Evolutionary conservation across 2,329 filamentous ascomycete species (phyloP).

Genomic region (Erysiphe neolycopersici): DNA sequence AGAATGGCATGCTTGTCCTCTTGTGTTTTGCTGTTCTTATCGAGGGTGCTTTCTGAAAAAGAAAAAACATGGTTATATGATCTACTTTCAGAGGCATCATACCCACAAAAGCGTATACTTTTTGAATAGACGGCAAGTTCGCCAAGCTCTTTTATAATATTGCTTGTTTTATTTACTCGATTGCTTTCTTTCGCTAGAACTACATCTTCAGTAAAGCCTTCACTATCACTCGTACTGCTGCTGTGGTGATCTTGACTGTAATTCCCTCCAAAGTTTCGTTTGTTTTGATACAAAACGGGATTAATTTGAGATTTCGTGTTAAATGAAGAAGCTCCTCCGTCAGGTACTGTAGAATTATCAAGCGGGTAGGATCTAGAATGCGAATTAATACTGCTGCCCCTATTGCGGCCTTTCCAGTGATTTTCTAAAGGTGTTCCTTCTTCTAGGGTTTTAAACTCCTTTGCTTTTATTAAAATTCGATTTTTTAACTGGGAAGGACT

Average conservation of each 20-base stretch:
- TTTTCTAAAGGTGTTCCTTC: slow-evolving; percentile 18
- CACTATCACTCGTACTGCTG: slow-evolving; percentile 54
- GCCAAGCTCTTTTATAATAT: slow-evolving; percentile 61
- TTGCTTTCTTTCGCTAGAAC: slow-evolving; percentile 26
- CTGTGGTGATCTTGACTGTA: slow-evolving; percentile 22
- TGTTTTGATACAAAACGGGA: slow-evolving; percentile 4
- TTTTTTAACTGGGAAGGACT: slow-evolving; percentile 65
- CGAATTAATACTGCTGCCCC: slow-evolving; percentile 51
- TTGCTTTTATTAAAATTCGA: slow-evolving; percentile 82
- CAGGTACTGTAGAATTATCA: slow-evolving; percentile 27
- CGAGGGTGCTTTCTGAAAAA: slow-evolving; percentile 72
- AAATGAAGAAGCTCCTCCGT: slow-evolving; percentile 22
- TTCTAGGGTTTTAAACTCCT: slow-evolving; percentile 30
- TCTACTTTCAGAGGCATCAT: slow-evolving; percentile 52
- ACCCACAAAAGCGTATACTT: slow-evolving; percentile 60
- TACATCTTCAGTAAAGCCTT: slow-evolving; percentile 30
- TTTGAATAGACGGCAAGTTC: slow-evolving; percentile 56
- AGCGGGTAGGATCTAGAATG: slow-evolving; percentile 34
- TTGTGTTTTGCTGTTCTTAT: slow-evolving; percentile 48
- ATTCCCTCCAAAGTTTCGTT: slow-evolving; percentile 8
- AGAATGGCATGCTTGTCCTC: slow-evolving; percentile 56
- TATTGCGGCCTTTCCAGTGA: slow-evolving; percentile 19
- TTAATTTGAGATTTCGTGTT: slow-evolving; percentile 17
- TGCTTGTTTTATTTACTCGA: slow-evolving; percentile 42
- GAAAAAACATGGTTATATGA: slow-evolving; percentile 88